These are phyloP conservation scores for Iodosphaeria phyllophila DNA, from an alignment of 2,329 filamentous ascomycete genomes.

Conservation along the genomic window DNA sequence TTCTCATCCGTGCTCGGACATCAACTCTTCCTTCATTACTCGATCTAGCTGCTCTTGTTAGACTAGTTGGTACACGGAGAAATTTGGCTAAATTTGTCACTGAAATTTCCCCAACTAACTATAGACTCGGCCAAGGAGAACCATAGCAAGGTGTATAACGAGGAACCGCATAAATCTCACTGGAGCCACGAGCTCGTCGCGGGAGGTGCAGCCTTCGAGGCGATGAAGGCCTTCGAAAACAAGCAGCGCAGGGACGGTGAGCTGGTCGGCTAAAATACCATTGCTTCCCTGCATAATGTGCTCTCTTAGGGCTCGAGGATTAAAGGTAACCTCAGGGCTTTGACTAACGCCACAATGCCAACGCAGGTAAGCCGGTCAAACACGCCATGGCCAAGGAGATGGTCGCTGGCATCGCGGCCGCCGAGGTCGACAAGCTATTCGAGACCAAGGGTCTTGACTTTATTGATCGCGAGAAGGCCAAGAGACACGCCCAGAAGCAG, in stretches of 20 bases:
- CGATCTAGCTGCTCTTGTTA: too few species aligned
- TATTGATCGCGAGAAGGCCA: slow-evolving; percentile 36
- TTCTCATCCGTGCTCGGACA: too few species aligned
- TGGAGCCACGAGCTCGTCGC: slow-evolving; percentile 58
- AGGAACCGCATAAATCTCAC: slow-evolving; percentile 20
- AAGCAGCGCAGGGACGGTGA: slow-evolving; percentile 50
- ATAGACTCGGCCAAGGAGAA: slow-evolving; percentile 21
- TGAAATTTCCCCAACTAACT: too few species aligned
- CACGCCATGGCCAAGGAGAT: slow-evolving; percentile 66
- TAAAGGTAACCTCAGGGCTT: too few species aligned
- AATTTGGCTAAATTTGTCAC: too few species aligned
- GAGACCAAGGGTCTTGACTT: slow-evolving; percentile 51
- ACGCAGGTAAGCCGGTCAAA: slow-evolving; percentile 46
- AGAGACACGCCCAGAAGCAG: slow-evolving; percentile 37
- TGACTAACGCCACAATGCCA: too few species aligned
- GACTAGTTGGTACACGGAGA: too few species aligned
- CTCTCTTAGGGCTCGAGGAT: too few species aligned
- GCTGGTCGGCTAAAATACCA: too few species aligned
- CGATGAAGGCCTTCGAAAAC: slow-evolving; percentile 66
- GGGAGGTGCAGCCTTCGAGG: slow-evolving; percentile 60
- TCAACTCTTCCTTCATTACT: too few species aligned
- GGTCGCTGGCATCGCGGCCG: slow-evolving; percentile 51
- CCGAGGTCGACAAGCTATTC: slow-evolving; percentile 57
- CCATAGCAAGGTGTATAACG: slow-evolving; percentile 24
- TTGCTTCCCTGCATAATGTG: too few species aligned